Conservation (phyloP, 2,329 filamentous ascomycete genomes). For the Cladosporium phlei region DNA sequence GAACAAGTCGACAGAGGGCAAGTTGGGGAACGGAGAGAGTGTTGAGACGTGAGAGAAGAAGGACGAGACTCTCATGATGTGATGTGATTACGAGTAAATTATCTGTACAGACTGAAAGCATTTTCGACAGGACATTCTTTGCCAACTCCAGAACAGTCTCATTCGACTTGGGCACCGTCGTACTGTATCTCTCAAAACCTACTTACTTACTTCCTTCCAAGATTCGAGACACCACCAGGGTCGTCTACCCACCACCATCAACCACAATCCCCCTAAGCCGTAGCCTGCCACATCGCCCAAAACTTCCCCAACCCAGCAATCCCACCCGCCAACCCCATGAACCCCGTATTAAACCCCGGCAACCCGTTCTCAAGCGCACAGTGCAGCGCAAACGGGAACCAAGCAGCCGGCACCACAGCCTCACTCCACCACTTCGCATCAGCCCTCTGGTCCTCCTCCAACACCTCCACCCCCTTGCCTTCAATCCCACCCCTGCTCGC, state of each 20-base stretch:
- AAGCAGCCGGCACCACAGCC: constrained; percentile 38
- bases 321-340: constrained; percentile 40
- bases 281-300: constrained; percentile 31
- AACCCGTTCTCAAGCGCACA: constrained; percentile 37
- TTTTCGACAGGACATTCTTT: too few species aligned
- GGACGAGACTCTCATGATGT: background rate
- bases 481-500: constrained; percentile 22
- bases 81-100: constrained; percentile 1
- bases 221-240: too few species aligned
- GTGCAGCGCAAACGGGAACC: constrained; percentile 42
- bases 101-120: constrained; percentile 1
- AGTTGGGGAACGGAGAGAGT: constrained; percentile 6
- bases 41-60: constrained; percentile 8
- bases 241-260: background rate
- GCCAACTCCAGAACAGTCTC: too few species aligned
- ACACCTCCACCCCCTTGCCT: constrained; percentile 23
- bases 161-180: too few species aligned
- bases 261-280: constrained; percentile 17
- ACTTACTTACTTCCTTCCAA: too few species aligned
- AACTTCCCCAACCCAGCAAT: constrained; percentile 36
- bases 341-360: constrained; percentile 41
- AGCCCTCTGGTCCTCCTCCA: constrained; percentile 34
- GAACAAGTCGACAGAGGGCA: constrained; percentile 15
- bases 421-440: constrained; percentile 42
- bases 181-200: too few species aligned